These are phyloP conservation scores for Cladosporium cucumerinum DNA, from an alignment of 2,329 filamentous ascomycete species.

Conservation along the genomic window DNA sequence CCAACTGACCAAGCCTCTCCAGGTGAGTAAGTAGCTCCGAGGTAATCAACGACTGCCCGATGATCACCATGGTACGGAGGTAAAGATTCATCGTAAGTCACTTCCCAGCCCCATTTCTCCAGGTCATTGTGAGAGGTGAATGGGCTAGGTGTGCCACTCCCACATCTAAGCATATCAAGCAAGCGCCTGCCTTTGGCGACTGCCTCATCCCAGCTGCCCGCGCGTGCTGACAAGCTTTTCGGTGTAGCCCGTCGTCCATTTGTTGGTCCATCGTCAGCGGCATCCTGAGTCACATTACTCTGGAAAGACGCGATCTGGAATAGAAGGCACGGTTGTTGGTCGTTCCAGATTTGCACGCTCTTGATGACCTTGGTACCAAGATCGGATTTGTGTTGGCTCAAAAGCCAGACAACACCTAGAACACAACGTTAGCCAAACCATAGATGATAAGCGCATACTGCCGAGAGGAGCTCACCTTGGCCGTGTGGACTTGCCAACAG, in stretches of 20 bases:
- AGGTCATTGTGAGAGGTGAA: background rate
- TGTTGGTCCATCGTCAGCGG: background rate
- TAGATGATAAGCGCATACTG: background rate
- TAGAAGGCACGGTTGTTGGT: background rate
- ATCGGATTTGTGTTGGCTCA: conserved; percentile 19
- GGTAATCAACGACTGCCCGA: background rate
- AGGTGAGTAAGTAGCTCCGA: background rate
- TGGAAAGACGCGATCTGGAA: background rate
- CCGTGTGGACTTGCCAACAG: conserved; percentile 20
- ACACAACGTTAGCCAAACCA: background rate
- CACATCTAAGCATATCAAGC: conserved; percentile 7
- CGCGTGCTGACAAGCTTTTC: background rate
- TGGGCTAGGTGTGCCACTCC: background rate
- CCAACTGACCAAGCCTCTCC: background rate
- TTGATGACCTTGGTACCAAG: conserved; percentile 18
- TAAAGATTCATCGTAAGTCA: background rate
- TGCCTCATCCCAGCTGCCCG: background rate
- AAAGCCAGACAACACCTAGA: conserved; percentile 15
- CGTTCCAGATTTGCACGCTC: conserved; percentile 3
- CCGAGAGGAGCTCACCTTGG: background rate
- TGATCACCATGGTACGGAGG: background rate
- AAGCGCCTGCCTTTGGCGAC: background rate
- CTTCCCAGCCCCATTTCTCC: conserved; percentile 1
- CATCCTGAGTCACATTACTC: background rate
- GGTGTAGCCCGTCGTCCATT: too few species aligned